These are phyloP conservation scores for Solanum hybrid DNA, from an alignment of 305 asterid species.

Conservation along the genomic window DNA sequence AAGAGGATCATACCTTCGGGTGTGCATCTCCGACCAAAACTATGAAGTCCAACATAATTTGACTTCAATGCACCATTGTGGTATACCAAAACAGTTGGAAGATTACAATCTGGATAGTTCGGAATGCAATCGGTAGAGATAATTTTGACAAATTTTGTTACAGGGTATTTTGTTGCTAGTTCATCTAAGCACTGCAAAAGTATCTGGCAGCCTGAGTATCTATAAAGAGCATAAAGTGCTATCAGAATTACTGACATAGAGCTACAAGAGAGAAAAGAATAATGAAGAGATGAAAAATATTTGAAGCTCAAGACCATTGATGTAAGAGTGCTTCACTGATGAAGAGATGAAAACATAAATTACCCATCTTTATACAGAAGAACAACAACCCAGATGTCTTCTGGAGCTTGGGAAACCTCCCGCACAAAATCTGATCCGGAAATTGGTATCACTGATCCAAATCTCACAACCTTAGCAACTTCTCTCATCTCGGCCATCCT, in stretches of 20 bases:
- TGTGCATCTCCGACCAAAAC: slow-evolving; percentile 88
- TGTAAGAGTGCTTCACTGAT: background rate
- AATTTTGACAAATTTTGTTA: slow-evolving; percentile 82
- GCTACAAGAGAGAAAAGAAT: background rate
- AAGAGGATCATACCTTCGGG: slow-evolving; percentile 53
- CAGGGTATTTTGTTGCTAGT: slow-evolving; percentile 66
- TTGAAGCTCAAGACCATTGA: background rate
- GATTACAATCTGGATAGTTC: slow-evolving; percentile 83
- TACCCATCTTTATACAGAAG: slow-evolving; percentile 88
- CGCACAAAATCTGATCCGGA: slow-evolving; percentile 96
- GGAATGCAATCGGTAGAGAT: slow-evolving; percentile 94
- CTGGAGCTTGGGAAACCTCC: slow-evolving; percentile 94
- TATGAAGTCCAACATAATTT: slow-evolving; percentile 57
- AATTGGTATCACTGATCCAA: slow-evolving; percentile 78
- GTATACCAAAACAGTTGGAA: slow-evolving; percentile 84
- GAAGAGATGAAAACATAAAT: background rate
- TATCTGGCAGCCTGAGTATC: slow-evolving; percentile 61
- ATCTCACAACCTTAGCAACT: slow-evolving; percentile 63
- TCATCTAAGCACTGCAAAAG: slow-evolving; percentile 78
- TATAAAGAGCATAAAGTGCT: slow-evolving; percentile 10
- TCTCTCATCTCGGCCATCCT: slow-evolving; percentile 85
- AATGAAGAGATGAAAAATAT: background rate
- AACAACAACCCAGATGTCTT: slow-evolving; percentile 88
- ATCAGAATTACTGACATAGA: background rate
- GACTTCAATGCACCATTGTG: slow-evolving; percentile 80